A percentile compares a stretch with the other conserved stretches of the same genome.
These are phyloP conservation scores for Phytophthora boehmeriae DNA, from an alignment of 352 stramenopile genomes.

Conservation along the genomic window DNA sequence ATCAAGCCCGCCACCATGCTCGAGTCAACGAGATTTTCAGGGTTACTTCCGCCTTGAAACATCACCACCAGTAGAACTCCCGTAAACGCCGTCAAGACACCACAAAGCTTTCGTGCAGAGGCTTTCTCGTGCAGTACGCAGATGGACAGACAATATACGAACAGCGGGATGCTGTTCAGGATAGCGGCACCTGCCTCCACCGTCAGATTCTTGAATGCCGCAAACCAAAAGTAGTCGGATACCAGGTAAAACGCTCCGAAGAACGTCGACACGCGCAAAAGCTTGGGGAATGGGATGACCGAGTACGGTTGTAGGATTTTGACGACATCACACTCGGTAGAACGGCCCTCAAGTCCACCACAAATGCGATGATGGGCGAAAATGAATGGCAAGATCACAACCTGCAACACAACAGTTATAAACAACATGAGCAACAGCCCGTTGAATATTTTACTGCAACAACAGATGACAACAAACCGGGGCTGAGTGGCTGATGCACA, in stretches of 20 bases:
- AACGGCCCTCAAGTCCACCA: conserved; percentile 17
- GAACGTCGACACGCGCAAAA: conserved; percentile 37
- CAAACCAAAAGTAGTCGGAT: conserved; percentile 70
- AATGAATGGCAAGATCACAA: conserved; percentile 37
- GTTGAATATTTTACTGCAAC: no score
- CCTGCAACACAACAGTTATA: conserved; percentile 13
- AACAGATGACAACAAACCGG: conserved; percentile 14
- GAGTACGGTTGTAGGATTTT: conserved; percentile 43
- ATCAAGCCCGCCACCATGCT: conserved; percentile 46
- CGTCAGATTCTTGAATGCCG: conserved; percentile 46
- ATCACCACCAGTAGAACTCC: conserved; percentile 54
- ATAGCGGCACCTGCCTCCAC: conserved; percentile 50
- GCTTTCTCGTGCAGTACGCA: conserved; percentile 53
- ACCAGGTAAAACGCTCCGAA: conserved; percentile 53
- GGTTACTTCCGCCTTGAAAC: conserved; percentile 34
- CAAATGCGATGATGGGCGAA: conserved; percentile 40
- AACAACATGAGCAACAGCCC: not conserved
- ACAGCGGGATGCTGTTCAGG: conserved; percentile 65
- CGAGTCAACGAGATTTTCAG: conserved; percentile 31
- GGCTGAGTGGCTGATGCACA: conserved; percentile 41
- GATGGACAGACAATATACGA: conserved; percentile 70
- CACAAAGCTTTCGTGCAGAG: conserved; percentile 39
- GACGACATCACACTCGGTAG: conserved; percentile 13
- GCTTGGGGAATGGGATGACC: conserved; percentile 28
- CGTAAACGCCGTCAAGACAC: conserved; percentile 42